Percentiles rank a stretch among this genome's conserved stretches.
These are phyloP conservation scores for Candida neerlandica DNA, from an alignment of 1,139 yeast genomes.

Conservation along the genomic window DNA sequence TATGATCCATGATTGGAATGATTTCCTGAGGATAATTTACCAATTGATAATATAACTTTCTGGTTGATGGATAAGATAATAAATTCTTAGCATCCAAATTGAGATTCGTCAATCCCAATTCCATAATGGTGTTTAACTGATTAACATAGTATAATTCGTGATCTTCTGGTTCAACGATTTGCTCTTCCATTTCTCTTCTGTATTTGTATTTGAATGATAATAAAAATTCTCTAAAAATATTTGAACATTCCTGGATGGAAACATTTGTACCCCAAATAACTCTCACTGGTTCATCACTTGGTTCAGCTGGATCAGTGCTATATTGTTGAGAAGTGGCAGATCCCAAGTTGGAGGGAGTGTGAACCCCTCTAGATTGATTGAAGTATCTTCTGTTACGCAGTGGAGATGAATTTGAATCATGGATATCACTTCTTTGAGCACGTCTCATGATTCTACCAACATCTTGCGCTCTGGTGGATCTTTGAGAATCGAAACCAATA, in stretches of 20 bases:
- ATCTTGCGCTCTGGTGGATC: slow-evolving; percentile 41
- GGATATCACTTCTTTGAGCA: slow-evolving; percentile 44
- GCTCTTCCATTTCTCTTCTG: slow-evolving; percentile 56
- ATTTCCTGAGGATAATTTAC: slow-evolving; percentile 95
- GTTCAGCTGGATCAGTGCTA: slow-evolving; percentile 28
- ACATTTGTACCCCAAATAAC: slow-evolving; percentile 99
- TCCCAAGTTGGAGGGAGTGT: slow-evolving; percentile 15
- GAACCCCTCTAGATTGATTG: slow-evolving; percentile 15
- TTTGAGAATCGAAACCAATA: slow-evolving; percentile 21
- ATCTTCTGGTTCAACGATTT: slow-evolving; percentile 53
- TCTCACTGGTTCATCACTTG: slow-evolving; percentile 68
- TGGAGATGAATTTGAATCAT: slow-evolving; percentile 46
- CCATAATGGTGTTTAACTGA: slow-evolving; percentile 72
- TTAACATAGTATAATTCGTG: slow-evolving; percentile 75
- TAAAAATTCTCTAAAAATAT: slow-evolving; percentile 77
- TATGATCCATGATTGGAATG: slow-evolving; percentile 96
- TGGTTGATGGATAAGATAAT: slow-evolving; percentile 73
- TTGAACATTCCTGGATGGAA: slow-evolving; percentile 83
- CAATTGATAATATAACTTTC: slow-evolving; percentile 79
- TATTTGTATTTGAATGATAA: slow-evolving; percentile 81
- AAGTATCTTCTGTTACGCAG: slow-evolving; percentile 40
- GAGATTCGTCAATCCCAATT: slow-evolving; percentile 76
- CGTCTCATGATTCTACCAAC: slow-evolving; percentile 47
- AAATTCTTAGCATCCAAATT: slow-evolving; percentile 84
- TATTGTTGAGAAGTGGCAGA: slow-evolving; percentile 32